A percentile compares a stretch with the other conserved stretches of the same genome.
Evolutionary conservation across 192 early-diverging fungal species (phyloP).

Genomic region (Coemansia guatemalensis): DNA sequence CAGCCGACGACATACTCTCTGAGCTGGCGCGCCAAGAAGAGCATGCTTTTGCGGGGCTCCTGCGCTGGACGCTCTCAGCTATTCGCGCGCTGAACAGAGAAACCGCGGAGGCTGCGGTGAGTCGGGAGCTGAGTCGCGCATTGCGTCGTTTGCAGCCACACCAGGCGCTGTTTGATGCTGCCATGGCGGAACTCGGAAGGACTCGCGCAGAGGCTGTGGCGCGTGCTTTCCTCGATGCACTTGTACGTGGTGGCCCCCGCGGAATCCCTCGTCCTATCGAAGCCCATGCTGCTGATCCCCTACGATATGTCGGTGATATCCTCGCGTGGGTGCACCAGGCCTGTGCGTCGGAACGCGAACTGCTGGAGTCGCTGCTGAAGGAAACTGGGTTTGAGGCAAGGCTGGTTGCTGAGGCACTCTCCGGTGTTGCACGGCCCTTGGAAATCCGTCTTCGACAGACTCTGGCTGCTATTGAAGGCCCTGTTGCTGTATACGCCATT

Average conservation of each 20-base stretch:
- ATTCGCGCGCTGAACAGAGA: constrained; percentile 24
- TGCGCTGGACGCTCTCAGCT: constrained; percentile 32
- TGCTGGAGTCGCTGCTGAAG: constrained; percentile 62
- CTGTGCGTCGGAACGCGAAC: constrained; percentile 81
- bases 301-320: constrained; percentile 94
- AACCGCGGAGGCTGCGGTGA: constrained; percentile 28
- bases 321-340: constrained; percentile 96
- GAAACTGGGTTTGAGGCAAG: background rate
- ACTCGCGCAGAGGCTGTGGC: constrained; percentile 30
- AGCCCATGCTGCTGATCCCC: constrained; percentile 86
- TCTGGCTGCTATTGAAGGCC: constrained; percentile 8
- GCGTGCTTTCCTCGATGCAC: constrained; percentile 25
- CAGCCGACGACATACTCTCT: constrained; percentile 18
- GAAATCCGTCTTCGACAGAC: constrained; percentile 44
- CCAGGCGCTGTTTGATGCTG: constrained; percentile 23
- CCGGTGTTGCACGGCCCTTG: constrained; percentile 33
- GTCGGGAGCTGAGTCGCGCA: constrained; percentile 18
- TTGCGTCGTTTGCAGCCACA: constrained; percentile 25
- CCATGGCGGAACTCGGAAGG: constrained; percentile 13
- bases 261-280: constrained; percentile 79
- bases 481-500: constrained; percentile 25
- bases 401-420: constrained; percentile 26
- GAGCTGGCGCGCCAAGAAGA: constrained; percentile 32
- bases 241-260: constrained; percentile 23
- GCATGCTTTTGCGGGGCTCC: constrained; percentile 15